phyloP scores from a whole-genome alignment of 2,329 filamentous ascomycete genomes.

The Ceratocystis variospora region DNA sequence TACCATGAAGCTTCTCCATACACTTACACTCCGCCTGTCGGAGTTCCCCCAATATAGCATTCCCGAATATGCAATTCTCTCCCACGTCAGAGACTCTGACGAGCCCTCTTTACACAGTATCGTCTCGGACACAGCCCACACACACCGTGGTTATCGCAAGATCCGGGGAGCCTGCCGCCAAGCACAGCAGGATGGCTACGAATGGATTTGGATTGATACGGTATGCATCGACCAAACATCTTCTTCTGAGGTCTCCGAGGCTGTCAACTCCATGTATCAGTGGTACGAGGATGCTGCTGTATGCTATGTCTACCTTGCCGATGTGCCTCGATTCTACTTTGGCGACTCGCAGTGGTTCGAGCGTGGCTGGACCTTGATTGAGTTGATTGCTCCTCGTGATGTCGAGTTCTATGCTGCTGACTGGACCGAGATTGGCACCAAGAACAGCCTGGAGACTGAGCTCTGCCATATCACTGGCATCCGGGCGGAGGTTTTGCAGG shows the following conservation, averaged over 20 bases:
- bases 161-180: constrained; percentile 20
- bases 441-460: constrained; percentile 19
- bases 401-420: constrained; percentile 24
- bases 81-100: constrained; percentile 25
- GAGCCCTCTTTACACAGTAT: constrained; percentile 24
- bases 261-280: constrained; percentile 24
- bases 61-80: constrained; percentile 26
- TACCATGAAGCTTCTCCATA: constrained; percentile 17
- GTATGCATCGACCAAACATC: constrained; percentile 25
- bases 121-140: constrained; percentile 14
- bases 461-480: constrained; percentile 22
- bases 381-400: constrained; percentile 24
- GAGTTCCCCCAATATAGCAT: constrained; percentile 14
- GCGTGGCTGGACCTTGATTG: constrained; percentile 25
- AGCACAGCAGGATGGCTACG: constrained; percentile 21
- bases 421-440: constrained; percentile 24
- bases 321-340: constrained; percentile 20
- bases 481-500: constrained; percentile 20
- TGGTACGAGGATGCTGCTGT: constrained; percentile 23
- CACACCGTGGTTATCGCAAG: constrained; percentile 20
- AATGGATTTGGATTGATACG: constrained; percentile 24
- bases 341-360: constrained; percentile 22
- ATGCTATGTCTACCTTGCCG: constrained; percentile 24
- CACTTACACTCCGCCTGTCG: constrained; percentile 12
- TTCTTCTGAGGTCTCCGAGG: constrained; percentile 23